Evolutionary conservation across 768 basidiomycete genomes (phyloP).

Genomic region (Calocera viscosa): DNA sequence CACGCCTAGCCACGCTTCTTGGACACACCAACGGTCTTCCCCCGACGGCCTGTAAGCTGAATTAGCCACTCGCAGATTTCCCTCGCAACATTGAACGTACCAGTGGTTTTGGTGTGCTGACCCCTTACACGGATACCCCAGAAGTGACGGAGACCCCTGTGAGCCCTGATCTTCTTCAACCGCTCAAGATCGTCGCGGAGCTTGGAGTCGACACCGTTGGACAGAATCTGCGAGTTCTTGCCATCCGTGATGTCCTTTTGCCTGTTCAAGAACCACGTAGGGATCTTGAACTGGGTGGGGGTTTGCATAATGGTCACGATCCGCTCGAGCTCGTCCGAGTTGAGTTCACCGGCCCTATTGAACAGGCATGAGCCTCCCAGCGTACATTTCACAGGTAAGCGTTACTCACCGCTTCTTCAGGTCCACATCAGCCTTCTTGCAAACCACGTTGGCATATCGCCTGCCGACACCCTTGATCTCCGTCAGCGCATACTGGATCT

Average conservation of each 20-base stretch:
- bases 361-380: neutral
- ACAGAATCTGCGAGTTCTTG: constrained; percentile 90
- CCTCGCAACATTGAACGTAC: constrained; percentile 44
- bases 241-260: constrained; percentile 97
- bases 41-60: constrained; percentile 58
- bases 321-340: constrained; percentile 98
- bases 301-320: constrained; percentile 99
- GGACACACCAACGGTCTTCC: constrained; percentile 92
- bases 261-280: constrained; percentile 98
- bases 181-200: constrained; percentile 96
- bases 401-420: constrained; percentile 83
- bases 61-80: too few species aligned
- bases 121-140: constrained; percentile 94
- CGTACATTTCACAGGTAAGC: neutral
- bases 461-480: constrained; percentile 99
- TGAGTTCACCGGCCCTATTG: constrained; percentile 91
- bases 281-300: constrained; percentile 99
- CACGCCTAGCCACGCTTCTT: constrained; percentile 59
- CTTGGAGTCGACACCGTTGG: constrained; percentile 95
- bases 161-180: constrained; percentile 96
- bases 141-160: constrained; percentile 84
- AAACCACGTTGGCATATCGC: constrained; percentile 95
- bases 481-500: constrained; percentile 98
- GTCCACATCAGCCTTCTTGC: constrained; percentile 99
- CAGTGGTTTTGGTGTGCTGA: constrained; percentile 99